These are phyloP conservation scores for Scenedesmus sp. DNA, from an alignment of 163 green algal genomes.

Conservation along the genomic window DNA sequence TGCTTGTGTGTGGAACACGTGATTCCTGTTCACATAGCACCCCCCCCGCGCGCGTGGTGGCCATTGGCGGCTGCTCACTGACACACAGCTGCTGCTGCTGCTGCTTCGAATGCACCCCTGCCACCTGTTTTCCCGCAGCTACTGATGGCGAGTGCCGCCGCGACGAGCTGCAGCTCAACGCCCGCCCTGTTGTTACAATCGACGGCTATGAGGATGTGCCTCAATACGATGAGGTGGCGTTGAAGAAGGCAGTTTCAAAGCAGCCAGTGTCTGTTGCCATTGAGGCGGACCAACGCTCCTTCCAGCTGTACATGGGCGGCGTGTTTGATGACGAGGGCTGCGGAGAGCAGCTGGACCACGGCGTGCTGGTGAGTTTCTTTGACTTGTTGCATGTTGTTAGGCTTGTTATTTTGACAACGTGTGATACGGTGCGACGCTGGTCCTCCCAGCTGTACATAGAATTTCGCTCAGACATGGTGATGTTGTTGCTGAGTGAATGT, in stretches of 20 bases:
- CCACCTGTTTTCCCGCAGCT: constrained; percentile 38
- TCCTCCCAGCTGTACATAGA: too few species aligned
- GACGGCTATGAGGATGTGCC: constrained; percentile 88
- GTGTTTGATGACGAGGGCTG: constrained; percentile 84
- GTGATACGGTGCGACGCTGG: too few species aligned
- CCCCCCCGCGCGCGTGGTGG: too few species aligned
- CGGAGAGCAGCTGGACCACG: constrained; percentile 91
- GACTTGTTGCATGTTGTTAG: too few species aligned
- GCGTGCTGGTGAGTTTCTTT: constrained; percentile 79
- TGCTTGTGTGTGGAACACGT: too few species aligned
- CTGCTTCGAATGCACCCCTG: background rate
- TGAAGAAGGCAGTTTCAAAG: constrained; percentile 60
- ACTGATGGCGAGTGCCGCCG: constrained; percentile 73
- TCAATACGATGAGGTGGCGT: constrained; percentile 57
- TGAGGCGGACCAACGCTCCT: constrained; percentile 91
- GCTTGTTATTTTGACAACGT: too few species aligned
- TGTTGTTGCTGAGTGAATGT: too few species aligned
- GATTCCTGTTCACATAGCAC: too few species aligned
- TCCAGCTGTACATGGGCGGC: constrained; percentile 95
- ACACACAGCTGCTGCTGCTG: background rate
- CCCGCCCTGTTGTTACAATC: constrained; percentile 82
- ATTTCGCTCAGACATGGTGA: too few species aligned
- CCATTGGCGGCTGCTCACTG: too few species aligned
- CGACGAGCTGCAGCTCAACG: constrained; percentile 51
- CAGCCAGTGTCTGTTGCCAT: constrained; percentile 90